Evolutionary conservation across 1,284 basidiomycete genomes (phyloP), one percentile per base, ranked within the genome.

Genomic region (Phellopilus nigrolimitatus): DNA sequence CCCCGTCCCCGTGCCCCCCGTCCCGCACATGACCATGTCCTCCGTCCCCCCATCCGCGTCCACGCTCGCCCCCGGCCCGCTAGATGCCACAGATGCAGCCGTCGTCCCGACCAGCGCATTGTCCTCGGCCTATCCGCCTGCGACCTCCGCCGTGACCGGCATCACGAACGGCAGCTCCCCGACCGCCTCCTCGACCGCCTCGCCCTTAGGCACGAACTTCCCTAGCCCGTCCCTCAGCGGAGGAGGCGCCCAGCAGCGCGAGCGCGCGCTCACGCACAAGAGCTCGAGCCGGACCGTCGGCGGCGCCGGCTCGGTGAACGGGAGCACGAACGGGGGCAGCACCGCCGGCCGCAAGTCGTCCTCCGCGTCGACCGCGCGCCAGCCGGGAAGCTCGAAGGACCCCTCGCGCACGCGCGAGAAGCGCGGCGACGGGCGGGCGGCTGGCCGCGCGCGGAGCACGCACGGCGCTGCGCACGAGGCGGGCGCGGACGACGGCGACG

Each of bases 251-350:
- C 39, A 48, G 36, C 19, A 13, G 19, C 37, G 53, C 19, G 53
- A 50, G 8, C 48, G 53, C 17, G 25, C 53, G 22, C 38, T 55
- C 19, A 51, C 53, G 21, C 53, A 51, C 24, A 55, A 55, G 31
- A 51, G 42, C 30, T 55, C 53, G 43, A 55, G 43, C 38, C 21
- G 53, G 36, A 55, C 53, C 10, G 44, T 55, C 27, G 49, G 51
- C 13, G 47, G 46, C 4, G 15, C 49, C 5, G 30, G 33, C 22
- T 19, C 40, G 3, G 22, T 46, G 17, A 46, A 34, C 43, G 44
- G 33, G 17, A 42, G 36, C 13, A 37, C 41, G n/a, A 51, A 22
- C 15, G 13, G 12, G 12, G 19, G 13, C 10, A 36, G 10, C 12
- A 31, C 28, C 22, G 31, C 17, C 12, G 5, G 24, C 15, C 44